Evolutionary conservation across 169 alveolate species (phyloP).

Genomic region (Plasmodium reichenowi): DNA sequence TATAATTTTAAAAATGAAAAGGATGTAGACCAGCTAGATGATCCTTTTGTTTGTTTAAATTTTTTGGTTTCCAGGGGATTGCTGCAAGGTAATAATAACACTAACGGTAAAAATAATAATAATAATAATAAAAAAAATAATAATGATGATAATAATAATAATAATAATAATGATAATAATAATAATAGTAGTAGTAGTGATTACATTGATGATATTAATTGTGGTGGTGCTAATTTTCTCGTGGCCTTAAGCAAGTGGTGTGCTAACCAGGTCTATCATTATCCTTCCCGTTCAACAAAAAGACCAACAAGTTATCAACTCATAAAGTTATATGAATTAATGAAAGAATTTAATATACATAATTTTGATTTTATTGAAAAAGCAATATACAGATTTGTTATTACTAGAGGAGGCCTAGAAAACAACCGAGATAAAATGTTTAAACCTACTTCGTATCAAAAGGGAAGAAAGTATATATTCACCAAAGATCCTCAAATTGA

Average conservation of each 20-base stretch:
- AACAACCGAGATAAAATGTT: slow-evolving; percentile 47
- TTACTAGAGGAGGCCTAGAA: slow-evolving; percentile 63
- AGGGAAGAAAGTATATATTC: slow-evolving; percentile 53
- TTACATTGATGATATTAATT: not conserved
- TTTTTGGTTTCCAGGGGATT: slow-evolving; percentile 15
- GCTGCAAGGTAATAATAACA: no score
- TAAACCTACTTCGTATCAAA: slow-evolving; percentile 62
- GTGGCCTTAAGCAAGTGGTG: slow-evolving; percentile 86
- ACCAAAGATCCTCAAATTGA: slow-evolving; percentile 29
- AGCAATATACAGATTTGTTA: slow-evolving; percentile 56
- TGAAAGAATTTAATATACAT: slow-evolving; percentile 45
- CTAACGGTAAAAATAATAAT: no score
- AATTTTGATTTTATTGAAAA: slow-evolving; percentile 68
- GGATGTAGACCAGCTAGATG: slow-evolving; percentile 81
- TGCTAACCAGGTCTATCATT: slow-evolving; percentile 83
- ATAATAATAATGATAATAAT: no score
- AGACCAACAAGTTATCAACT: slow-evolving; percentile 83
- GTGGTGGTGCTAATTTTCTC: slow-evolving; percentile 72
- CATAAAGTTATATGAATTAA: slow-evolving; percentile 79
- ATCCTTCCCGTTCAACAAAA: slow-evolving; percentile 84
- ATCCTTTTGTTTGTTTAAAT: slow-evolving; percentile 85
- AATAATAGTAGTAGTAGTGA: no score
- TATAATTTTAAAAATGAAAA: slow-evolving; percentile 76
- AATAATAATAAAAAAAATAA: no score
- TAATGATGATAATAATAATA: no score